Conservation (phyloP, 495 filamentous ascomycete species). For the Pseudomonodictys pantanalensis region DNA sequence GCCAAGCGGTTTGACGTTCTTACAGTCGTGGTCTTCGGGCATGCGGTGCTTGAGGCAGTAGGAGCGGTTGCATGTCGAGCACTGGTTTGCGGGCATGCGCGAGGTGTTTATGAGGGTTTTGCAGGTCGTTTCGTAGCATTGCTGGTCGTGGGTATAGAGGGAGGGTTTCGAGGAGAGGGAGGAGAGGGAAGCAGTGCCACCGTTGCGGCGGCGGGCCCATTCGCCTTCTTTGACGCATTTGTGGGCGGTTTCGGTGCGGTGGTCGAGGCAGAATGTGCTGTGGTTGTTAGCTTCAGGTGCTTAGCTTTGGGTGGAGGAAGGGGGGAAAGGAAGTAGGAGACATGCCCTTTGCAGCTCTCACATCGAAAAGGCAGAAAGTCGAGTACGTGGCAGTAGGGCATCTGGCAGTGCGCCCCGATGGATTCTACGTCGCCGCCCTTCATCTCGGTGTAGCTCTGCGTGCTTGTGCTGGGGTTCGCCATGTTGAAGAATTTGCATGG, state of each 20-base stretch:
- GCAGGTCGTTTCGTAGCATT: conserved; percentile 73
- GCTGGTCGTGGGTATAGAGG: conserved; percentile 58
- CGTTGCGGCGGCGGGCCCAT: conserved; percentile 61
- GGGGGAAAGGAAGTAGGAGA: neutral
- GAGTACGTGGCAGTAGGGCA: conserved; percentile 84
- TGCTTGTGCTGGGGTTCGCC: conserved; percentile 39
- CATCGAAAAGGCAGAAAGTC: conserved; percentile 97
- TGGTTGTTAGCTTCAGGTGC: conserved; percentile 20
- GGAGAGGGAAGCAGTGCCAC: neutral
- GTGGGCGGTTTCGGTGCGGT: conserved; percentile 84
- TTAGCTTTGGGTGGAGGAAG: neutral
- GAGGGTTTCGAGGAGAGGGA: conserved; percentile 47
- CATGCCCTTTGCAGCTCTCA: conserved; percentile 68
- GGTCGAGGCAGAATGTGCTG: conserved; percentile 88
- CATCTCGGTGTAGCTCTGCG: conserved; percentile 55
- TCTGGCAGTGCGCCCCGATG: conserved; percentile 89
- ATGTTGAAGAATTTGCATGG: conserved; percentile 41
- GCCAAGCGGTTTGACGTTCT: conserved; percentile 63
- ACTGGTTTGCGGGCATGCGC: conserved; percentile 75
- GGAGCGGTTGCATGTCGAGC: conserved; percentile 70
- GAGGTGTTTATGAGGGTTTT: conserved; percentile 83
- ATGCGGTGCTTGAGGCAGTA: conserved; percentile 94
- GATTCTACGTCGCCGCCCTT: conserved; percentile 65
- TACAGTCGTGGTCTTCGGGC: conserved; percentile 83
- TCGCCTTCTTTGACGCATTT: conserved; percentile 76